Percentiles rank a stretch among this genome's conserved stretches.
Evolutionary conservation across 179 eudicot species (phyloP).

Genomic region (Vitellaria paradoxa): DNA sequence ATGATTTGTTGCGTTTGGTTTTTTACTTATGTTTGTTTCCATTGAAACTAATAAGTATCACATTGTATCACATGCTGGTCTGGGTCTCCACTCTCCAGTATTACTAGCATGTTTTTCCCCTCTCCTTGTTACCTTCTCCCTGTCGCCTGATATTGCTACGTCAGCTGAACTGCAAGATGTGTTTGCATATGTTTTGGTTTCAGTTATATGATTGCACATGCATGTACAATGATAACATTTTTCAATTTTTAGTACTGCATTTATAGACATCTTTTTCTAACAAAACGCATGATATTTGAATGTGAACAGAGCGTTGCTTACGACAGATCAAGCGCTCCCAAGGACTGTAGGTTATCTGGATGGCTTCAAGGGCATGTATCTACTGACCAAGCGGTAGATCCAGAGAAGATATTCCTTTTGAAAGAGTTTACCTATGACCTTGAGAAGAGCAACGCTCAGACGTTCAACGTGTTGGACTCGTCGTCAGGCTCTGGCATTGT

Average conservation of each 20-base stretch:
- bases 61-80: background rate
- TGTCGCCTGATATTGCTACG: background rate
- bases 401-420: conserved; percentile 49
- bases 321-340: conserved; percentile 89
- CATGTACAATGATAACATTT: too few relatives aligned
- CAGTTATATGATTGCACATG: background rate
- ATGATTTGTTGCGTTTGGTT: background rate
- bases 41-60: background rate
- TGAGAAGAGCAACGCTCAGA: conserved; percentile 85
- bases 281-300: background rate
- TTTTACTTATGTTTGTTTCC: background rate
- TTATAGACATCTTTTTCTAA: background rate
- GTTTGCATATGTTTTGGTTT: background rate
- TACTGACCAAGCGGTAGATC: conserved; percentile 21
- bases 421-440: conserved; percentile 80
- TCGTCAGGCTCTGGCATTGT: conserved; percentile 38
- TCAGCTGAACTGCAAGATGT: background rate
- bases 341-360: conserved; percentile 47
- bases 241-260: background rate
- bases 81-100: background rate
- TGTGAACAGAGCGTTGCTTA: conserved; percentile 77
- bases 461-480: conserved; percentile 51
- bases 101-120: background rate
- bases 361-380: conserved; percentile 33
- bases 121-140: background rate